Evolutionary conservation across 2,329 filamentous ascomycete species (phyloP), one percentile per base, ranked within the genome.

Genomic region (Cyphellophora europaea): DNA sequence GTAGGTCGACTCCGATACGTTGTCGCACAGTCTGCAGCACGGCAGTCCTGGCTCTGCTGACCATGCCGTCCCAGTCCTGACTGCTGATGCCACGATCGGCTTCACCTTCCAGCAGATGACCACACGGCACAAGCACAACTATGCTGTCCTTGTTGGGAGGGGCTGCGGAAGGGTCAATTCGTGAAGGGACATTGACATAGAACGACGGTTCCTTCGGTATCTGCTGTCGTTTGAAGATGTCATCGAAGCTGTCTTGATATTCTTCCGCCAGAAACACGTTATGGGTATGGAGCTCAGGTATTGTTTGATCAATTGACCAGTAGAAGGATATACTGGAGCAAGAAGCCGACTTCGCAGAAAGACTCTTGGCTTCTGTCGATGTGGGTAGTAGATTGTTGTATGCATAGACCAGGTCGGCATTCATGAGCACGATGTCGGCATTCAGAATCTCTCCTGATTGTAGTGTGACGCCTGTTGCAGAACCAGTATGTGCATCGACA

Each of bases 311-410:
- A 13, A 84, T 65, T 3, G 73, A 71, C 10, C 18, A 21, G 64
- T 84, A 86, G 58, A 86, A 86, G 4, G 77, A 82, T 45, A 86
- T 81, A 38, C 76, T 80, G 43, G 75, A 81, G 58, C 80, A 85
- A 0, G 77, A 82, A 12, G 38, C 40, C 12, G 39, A 36, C 34
- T 45, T 45, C 33, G 41, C 43, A 19, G 48, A 43, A 4, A 73
- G 57, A 3, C 58, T 59, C 6, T 38, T 49, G 3, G 58, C 57
- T 33, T 62, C 61, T 1, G 57, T 51, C 21, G 67, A 65, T 4
- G 64, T 57, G 0, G 77, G 77, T 2, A 86, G 69, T 3, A 86
- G 69, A 42, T 82, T 72, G 54, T 72, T 78, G 62, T 84, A 85
- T 2, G 81, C 74, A 53, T 86, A 85, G 23, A 82, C 76, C 2